These are phyloP conservation scores for Penicillium atrosanguineum DNA, from an alignment of 495 filamentous ascomycete species.

Conservation along the genomic window DNA sequence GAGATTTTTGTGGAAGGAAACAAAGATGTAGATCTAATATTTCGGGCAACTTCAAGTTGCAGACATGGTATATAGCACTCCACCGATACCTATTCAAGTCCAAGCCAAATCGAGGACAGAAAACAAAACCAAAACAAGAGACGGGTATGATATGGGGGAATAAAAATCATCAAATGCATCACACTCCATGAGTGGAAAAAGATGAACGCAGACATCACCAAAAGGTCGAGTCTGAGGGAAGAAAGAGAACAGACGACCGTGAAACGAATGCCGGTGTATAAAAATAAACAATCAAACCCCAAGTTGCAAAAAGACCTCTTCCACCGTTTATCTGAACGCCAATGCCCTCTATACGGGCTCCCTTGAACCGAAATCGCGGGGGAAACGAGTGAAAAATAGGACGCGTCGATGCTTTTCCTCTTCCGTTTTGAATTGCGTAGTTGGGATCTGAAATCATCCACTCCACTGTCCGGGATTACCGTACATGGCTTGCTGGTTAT, in stretches of 20 bases:
- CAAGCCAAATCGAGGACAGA: not conserved
- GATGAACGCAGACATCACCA: not conserved
- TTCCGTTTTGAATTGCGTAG: not conserved
- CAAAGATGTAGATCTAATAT: not conserved
- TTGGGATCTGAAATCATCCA: conserved; percentile 10
- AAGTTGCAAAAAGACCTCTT: not conserved
- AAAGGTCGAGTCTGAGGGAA: not conserved
- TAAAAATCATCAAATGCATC: conserved; percentile 18
- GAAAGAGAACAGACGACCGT: not conserved
- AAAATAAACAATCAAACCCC: not conserved
- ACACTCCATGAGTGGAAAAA: not conserved
- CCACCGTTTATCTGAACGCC: conserved; percentile 35
- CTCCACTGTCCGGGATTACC: conserved; percentile 32
- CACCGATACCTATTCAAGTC: not conserved
- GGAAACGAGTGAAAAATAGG: not conserved
- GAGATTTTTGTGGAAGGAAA: not conserved
- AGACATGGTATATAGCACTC: not conserved
- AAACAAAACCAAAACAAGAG: not conserved
- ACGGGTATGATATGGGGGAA: conserved; percentile 13
- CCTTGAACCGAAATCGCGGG: not conserved
- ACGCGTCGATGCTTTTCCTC: conserved; percentile 3
- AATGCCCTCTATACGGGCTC: conserved; percentile 15
- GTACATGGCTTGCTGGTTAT: conserved; percentile 36
- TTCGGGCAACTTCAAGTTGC: not conserved
- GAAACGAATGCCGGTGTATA: conserved; percentile 12